Conservation (phyloP, 148 eudicot species). For the Cornus controversa region DNA sequence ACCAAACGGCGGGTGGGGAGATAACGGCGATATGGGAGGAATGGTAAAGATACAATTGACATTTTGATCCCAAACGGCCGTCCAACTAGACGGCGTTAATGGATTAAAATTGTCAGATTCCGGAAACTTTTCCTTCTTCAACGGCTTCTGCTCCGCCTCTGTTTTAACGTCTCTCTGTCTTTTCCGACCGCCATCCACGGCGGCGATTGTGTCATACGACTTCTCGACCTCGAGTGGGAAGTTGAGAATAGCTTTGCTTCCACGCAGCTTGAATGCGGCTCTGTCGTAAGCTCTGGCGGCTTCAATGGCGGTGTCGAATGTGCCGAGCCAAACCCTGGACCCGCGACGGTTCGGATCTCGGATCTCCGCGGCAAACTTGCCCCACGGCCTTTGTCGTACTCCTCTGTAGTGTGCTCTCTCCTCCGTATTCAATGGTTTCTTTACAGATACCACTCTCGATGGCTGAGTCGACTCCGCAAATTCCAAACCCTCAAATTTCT, state of each 20-base stretch:
- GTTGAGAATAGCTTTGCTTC: conserved; percentile 48
- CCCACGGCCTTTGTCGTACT: conserved; percentile 50
- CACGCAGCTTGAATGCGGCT: conserved; percentile 50
- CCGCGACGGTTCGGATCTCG: conserved; percentile 48
- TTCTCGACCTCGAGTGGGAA: conserved; percentile 46
- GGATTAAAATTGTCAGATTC: conserved; percentile 12
- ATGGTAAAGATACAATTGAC: conserved; percentile 28
- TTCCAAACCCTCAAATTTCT: conserved; percentile 35
- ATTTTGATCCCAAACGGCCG: conserved; percentile 43
- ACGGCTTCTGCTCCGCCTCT: conserved; percentile 5
- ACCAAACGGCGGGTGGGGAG: conserved; percentile 40
- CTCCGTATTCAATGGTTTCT: conserved; percentile 9
- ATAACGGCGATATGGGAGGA: conserved; percentile 52
- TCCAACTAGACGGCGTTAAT: conserved; percentile 59
- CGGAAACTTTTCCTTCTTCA: conserved; percentile 24
- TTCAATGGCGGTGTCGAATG: conserved; percentile 44
- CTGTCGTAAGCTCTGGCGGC: conserved; percentile 54
- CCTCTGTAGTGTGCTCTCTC: conserved; percentile 41
- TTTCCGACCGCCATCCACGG: conserved; percentile 9
- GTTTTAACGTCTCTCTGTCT: conserved; percentile 17
- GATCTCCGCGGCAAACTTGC: conserved; percentile 55
- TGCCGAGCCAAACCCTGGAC: conserved; percentile 52
- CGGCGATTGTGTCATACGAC: conserved; percentile 3
- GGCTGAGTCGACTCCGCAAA: conserved; percentile 16
- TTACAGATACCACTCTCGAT: not conserved